Evolutionary conservation across 2,329 filamentous ascomycete genomes (phyloP).

Genomic region (Neonectria sp.): DNA sequence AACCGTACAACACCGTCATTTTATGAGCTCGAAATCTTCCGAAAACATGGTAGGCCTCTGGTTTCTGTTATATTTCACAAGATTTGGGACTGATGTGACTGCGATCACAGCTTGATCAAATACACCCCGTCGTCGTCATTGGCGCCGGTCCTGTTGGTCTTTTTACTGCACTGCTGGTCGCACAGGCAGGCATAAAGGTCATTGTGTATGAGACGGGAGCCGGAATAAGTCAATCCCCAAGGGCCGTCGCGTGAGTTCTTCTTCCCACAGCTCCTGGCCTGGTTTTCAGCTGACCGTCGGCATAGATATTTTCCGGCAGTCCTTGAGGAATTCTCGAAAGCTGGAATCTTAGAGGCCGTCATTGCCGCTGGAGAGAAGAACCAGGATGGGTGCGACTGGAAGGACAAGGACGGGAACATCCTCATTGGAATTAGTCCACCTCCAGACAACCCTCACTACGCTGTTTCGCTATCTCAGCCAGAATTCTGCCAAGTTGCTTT

Average conservation of each 20-base stretch:
- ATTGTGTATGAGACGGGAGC: slow-evolving; percentile 1
- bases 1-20: slow-evolving; percentile 51
- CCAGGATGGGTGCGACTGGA: slow-evolving; percentile 8
- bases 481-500: slow-evolving; percentile 5
- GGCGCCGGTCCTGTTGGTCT: slow-evolving; percentile 16
- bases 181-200: slow-evolving; percentile 6
- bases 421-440: background rate
- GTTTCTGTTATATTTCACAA: background rate
- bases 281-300: background rate
- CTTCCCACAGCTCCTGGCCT: slow-evolving; percentile 66
- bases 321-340: slow-evolving; percentile 9
- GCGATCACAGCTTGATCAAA: background rate
- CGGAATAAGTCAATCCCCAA: background rate
- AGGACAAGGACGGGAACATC: slow-evolving; percentile 9
- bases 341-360: slow-evolving; percentile 8
- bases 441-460: background rate
- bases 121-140: slow-evolving; percentile 1
- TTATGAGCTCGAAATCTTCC: background rate
- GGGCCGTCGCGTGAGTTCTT: background rate
- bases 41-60: background rate
- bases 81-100: background rate
- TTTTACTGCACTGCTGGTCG: slow-evolving; percentile 3
- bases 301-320: slow-evolving; percentile 8
- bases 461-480: slow-evolving; percentile 3
- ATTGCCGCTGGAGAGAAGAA: slow-evolving; percentile 5